Base-by-base conservation (phyloP, 371 early-diverging fungal genomes). In the Mortierella sp. region DNA sequence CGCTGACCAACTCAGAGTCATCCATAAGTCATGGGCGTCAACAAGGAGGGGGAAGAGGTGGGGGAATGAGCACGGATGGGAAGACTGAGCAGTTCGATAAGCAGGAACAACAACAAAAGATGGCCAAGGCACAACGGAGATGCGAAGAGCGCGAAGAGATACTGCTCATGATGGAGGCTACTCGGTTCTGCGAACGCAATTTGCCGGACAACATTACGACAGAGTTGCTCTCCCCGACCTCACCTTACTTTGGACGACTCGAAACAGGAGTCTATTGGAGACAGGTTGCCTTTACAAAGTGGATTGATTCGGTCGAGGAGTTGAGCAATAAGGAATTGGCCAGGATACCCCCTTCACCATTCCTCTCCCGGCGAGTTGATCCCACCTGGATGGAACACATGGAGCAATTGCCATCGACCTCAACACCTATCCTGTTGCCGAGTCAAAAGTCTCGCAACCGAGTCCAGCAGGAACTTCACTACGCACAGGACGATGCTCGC, bases 111-210 rank as follows among this genome's bases (percentile, higher is more conserved):
- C 78, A 78, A 19, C 71, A 73, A 37, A 72, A 55, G 57, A 73
- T 78, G 28, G 71, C 53, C 16, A 72, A 57, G 34, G 78, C 78
- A 13, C 75, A 84, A 28, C 71, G 64, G 43, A 67, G 55, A 21
- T 84, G 85, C 19, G 85, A 84, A 46, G 85, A 78, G 50, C 81
- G 85, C 0, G 85, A 84, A 57, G 85, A 84, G 34, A 37, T 69
- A 28, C 34, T 81, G 43, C 72, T 84, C 9, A 64, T 84, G 81
- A 24, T 78, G 31, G 85, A 84, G 70, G 85, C 81, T 3, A 73
- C 72, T 5, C 71, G 74, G 40, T 84, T 77, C 75, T 51, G 73
- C 3, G 72, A 74, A 28, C 74, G 84, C 37, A 40, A 44, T 55
- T 0, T 72, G 69, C 34, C 43, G 46, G 43, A n/a, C 14, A 26